Conservation (phyloP, 345 rosid species). For the Murraya koenigii region DNA sequence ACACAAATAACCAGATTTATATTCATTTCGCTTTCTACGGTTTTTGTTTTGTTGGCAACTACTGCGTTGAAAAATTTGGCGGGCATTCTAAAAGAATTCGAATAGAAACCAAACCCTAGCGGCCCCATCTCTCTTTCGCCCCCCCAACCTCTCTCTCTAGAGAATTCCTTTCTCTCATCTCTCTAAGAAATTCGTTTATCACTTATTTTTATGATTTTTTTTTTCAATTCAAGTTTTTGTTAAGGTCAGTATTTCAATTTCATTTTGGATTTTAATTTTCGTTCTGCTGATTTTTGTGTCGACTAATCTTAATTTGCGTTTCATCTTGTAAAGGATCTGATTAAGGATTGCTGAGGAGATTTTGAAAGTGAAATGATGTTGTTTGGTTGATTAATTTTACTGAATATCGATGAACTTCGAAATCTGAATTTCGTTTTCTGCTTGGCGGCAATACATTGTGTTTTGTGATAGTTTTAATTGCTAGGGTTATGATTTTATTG, state of each 20-base stretch:
- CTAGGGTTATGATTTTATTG: not conserved
- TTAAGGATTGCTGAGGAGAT: not conserved
- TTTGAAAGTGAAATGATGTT: constrained; percentile 8
- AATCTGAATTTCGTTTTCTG: not conserved
- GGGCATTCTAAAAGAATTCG: constrained; percentile 58
- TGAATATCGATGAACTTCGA: not conserved
- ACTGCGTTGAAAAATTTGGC: constrained; percentile 52
- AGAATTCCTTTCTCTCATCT: constrained; percentile 8
- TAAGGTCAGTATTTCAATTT: not conserved
- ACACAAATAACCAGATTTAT: not conserved
- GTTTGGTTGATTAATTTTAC: not conserved
- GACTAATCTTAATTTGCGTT: not conserved
- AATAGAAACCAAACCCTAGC: constrained; percentile 64
- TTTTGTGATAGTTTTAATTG: not conserved
- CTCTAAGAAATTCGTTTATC: constrained; percentile 18
- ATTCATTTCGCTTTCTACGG: constrained; percentile 9
- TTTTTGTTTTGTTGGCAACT: constrained; percentile 12
- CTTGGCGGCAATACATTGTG: not conserved
- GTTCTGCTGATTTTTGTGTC: not conserved
- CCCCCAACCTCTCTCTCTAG: constrained; percentile 13
- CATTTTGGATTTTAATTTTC: no score
- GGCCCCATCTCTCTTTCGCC: constrained; percentile 16
- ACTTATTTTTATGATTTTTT: constrained; percentile 17
- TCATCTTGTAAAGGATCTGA: not conserved
- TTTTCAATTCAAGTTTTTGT: not conserved